Base-by-base conservation (phyloP, 305 asterid genomes). In the Fraxinus floribunda region DNA sequence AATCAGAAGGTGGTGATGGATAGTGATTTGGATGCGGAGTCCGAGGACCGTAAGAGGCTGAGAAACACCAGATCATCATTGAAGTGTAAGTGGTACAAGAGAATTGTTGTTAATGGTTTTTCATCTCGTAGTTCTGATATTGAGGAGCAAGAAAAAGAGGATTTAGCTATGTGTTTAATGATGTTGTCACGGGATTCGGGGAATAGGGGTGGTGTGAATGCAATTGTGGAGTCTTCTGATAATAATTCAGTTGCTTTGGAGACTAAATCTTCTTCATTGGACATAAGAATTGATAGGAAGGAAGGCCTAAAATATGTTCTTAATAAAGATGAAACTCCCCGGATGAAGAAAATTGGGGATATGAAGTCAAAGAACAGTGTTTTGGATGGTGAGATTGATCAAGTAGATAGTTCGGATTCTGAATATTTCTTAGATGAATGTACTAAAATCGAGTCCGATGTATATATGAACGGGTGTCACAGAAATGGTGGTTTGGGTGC, bases 161-260 rank as follows among this genome's bases (percentile, higher is more conserved):
- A 90, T 77, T 92, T 91, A 41, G 97, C 97, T 15, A 83, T 87
- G 85, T 87, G 94, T 83, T 85, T 93, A 83, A 90, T 93, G 92
- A 39, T 93, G 93, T 81, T 93, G 87, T 93, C 97, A 0, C 86
- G 88, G 88, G 95, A 93, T 82, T 82, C 83, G 52, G 88, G 90
- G 72, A 86, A 46, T 15, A 86, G 81, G 66, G 90, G 86, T 41
- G 84, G 85, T 68, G 88, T 87, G 38, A 84, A 85, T 76, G 88
- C 90, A 10, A 86, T 91, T 49, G 90, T 91, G 5, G 94, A 92
- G 81, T 87, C 92, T 30, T 91, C 93, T 34, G 97, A 90, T 80
- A 91, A 92, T 55, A 90, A 89, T 78, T 88, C 93, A 4, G 91
- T 88, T 20, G 89, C 90, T 75, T 75, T 89, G 52, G 94, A 92